Conservation (phyloP, 2,329 filamentous ascomycete genomes). For the Neurospora crassa region DNA sequence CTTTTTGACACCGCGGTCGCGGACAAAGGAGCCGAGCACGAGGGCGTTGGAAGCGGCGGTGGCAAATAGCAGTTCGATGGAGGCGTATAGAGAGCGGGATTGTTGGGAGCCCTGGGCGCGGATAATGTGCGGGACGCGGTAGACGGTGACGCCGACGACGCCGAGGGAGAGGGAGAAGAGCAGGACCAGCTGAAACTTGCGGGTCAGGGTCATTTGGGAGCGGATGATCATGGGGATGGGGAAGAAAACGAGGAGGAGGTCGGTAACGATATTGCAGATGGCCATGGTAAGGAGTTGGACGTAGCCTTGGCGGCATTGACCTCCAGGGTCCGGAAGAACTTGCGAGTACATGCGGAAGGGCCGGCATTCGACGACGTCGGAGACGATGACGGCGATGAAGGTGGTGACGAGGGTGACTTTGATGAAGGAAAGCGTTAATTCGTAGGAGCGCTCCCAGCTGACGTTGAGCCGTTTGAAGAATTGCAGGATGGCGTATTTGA, state of each 20-base stretch:
- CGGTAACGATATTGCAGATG: constrained; percentile 78
- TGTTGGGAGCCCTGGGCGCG: constrained; percentile 64
- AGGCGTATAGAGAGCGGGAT: constrained; percentile 80
- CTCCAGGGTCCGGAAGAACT: constrained; percentile 75
- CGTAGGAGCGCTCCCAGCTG: constrained; percentile 72
- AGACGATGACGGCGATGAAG: constrained; percentile 70
- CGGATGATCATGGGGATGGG: constrained; percentile 80
- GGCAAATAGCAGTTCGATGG: constrained; percentile 81
- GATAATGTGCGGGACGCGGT: constrained; percentile 74
- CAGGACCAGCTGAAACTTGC: constrained; percentile 68
- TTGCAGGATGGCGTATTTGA: constrained; percentile 83
- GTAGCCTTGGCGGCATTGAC: constrained; percentile 76
- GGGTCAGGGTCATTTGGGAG: constrained; percentile 65
- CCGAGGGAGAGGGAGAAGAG: constrained; percentile 80
- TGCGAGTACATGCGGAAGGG: constrained; percentile 71
- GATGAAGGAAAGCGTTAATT: constrained; percentile 60
- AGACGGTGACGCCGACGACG: constrained; percentile 70
- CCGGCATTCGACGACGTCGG: constrained; percentile 74
- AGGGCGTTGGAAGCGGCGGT: constrained; percentile 80
- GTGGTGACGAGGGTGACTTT: constrained; percentile 68
- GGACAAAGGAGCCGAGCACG: constrained; percentile 84
- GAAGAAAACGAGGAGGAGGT: constrained; percentile 77
- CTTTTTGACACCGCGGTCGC: constrained; percentile 86
- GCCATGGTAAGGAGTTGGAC: constrained; percentile 85
- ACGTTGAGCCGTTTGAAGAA: constrained; percentile 82